Evolutionary conservation across 306 rosid species (phyloP), one percentile per base, ranked within the genome.

Genomic region (Amphicarpaea edgeworthii): DNA sequence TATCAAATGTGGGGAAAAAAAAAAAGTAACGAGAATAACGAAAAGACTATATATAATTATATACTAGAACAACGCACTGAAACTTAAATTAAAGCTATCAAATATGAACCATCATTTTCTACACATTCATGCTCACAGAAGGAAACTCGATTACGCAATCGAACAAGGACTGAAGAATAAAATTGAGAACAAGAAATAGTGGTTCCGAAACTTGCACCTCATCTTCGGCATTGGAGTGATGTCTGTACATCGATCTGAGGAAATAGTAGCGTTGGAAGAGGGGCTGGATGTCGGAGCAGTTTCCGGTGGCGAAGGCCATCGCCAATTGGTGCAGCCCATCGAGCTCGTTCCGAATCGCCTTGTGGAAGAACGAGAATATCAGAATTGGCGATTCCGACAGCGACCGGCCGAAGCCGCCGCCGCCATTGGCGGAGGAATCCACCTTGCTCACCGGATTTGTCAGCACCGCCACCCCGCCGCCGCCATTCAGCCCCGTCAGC

Each of bases 151-250:
- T 70, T 7, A 24, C 58, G 34, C 79, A 50, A 67, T 50, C 64
- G 59, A 53, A 71, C 34, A 23, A 40, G 12, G 4, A 81, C 54
- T 23, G 16, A 21, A 53, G 8, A 17, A 3, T 38, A 3, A 65
- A 19, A 14, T 32, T 15, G 5, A 69, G 41, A 28, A 16, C 24
- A 17, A 23, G 1, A 0, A 9, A 43, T n/a, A 68, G 28, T 8
- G 69, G 78, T 46, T 24, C 66, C 32, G 37, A 81, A 83, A 79
- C 79, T 23, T 62, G 80, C 57, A 95, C 99, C 99, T 95, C 98
- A 79, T 95, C 99, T 87, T 95, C 99, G 17, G 98, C 99, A 95
- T 90, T 89, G 92, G 97, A 86, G 82, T 95, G 98, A 80, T 92
- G 93, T 77, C 85, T 88, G 79, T 92, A 95, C 84, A 95, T 90